Evolutionary conservation across 164 flowering plant species (phyloP).

Genomic region (Taxillus chinensis): DNA sequence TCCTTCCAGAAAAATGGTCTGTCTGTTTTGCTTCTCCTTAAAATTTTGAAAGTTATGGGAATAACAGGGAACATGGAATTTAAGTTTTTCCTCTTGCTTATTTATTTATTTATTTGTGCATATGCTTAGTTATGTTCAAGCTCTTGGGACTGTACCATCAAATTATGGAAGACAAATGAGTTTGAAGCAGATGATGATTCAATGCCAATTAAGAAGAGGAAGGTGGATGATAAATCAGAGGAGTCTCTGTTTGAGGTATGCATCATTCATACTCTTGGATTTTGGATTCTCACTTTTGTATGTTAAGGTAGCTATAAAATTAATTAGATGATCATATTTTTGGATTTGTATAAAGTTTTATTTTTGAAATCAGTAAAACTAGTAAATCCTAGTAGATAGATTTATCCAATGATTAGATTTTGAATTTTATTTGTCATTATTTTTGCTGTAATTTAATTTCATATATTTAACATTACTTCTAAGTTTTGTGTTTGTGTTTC

Average conservation of each 20-base stretch:
- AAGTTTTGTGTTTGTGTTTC: no score
- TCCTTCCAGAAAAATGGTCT: slow-evolving; percentile 70
- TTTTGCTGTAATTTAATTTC: no score
- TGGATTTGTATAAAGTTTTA: no score
- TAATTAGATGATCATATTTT: no score
- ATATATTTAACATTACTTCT: no score
- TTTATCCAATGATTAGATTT: no score
- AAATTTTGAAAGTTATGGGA: not conserved
- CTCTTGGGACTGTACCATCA: slow-evolving; percentile 42
- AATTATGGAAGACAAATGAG: slow-evolving; percentile 59
- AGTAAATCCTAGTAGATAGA: no score
- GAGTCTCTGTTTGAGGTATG: slow-evolving; percentile 73
- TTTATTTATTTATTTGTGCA: slow-evolving; percentile 1
- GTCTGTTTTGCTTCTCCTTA: not conserved
- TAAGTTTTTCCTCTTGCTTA: not conserved
- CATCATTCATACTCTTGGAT: slow-evolving; percentile 42
- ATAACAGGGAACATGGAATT: not conserved
- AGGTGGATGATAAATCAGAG: slow-evolving; percentile 28
- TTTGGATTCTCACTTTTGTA: no score
- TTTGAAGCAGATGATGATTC: slow-evolving; percentile 37
- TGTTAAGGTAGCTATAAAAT: no score
- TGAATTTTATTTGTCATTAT: no score
- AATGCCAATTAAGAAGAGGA: slow-evolving; percentile 72
- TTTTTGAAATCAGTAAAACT: no score
- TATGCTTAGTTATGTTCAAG: slow-evolving; percentile 77